Percentiles rank a stretch among this genome's conserved stretches.
These are phyloP conservation scores for Podaxis sp. DNA, from an alignment of 768 basidiomycete genomes.

Conservation along the genomic window DNA sequence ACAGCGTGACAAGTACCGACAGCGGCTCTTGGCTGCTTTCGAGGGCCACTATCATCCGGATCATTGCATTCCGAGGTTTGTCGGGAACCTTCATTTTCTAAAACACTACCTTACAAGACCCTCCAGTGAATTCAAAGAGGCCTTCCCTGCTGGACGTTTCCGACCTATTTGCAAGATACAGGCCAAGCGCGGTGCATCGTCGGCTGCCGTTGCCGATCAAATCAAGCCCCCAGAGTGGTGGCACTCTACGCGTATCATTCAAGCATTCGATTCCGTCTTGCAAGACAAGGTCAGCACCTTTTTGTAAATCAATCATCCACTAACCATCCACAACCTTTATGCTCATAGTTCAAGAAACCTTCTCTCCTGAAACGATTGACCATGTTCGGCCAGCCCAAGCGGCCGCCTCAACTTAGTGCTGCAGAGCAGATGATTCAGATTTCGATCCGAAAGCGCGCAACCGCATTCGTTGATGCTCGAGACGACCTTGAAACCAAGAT, in stretches of 20 bases:
- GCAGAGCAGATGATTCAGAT: conserved; percentile 86
- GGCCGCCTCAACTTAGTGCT: conserved; percentile 67
- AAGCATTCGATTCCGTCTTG: conserved; percentile 86
- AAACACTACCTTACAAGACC: conserved; percentile 12
- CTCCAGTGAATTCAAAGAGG: conserved; percentile 87
- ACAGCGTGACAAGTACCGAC: conserved; percentile 79
- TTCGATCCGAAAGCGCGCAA: conserved; percentile 92
- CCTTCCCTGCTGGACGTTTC: conserved; percentile 91
- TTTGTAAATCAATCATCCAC: neutral
- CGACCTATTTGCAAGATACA: conserved; percentile 90
- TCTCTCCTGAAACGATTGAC: conserved; percentile 84
- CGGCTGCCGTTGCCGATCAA: conserved; percentile 82
- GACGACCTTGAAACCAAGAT: conserved; percentile 95
- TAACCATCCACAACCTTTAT: conserved; percentile 14
- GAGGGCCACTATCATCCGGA: conserved; percentile 90
- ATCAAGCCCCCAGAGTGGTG: conserved; percentile 94
- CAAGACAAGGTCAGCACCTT: conserved; percentile 66
- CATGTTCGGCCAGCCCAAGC: conserved; percentile 68
- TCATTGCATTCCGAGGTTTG: conserved; percentile 72
- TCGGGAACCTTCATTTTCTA: conserved; percentile 12
- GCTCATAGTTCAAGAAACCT: conserved; percentile 79
- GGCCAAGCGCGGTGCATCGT: conserved; percentile 77
- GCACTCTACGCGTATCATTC: conserved; percentile 88
- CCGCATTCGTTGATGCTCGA: conserved; percentile 89
- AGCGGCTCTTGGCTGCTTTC: conserved; percentile 72